Evolutionary conservation across 225 moss, liverwort and hornwort species (phyloP).

Genomic region (Straminergon stramineum): DNA sequence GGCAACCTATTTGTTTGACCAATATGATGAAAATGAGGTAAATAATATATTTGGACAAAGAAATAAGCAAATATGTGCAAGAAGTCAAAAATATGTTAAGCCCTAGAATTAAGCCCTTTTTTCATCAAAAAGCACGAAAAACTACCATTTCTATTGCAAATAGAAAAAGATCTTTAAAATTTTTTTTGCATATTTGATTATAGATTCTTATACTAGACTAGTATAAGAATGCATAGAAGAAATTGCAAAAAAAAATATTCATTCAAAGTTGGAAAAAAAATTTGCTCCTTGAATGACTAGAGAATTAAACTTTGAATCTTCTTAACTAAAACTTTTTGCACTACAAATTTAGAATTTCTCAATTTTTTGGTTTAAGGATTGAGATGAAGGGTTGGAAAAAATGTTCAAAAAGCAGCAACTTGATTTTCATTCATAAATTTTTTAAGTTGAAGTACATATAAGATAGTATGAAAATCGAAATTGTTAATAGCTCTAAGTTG

Average conservation of each 20-base stretch:
- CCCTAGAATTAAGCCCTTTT: rapidly evolving
- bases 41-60: neutral
- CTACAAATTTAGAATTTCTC: neutral
- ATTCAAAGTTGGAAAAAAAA: too few species aligned
- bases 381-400: too few species aligned
- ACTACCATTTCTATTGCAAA: neutral
- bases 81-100: neutral
- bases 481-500: too few species aligned
- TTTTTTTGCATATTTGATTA: neutral
- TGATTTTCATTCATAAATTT: too few species aligned
- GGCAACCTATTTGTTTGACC: neutral
- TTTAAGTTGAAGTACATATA: neutral
- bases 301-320: too few species aligned
- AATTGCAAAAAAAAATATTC: too few species aligned
- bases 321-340: too few species aligned
- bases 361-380: too few species aligned
- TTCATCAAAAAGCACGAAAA: neutral
- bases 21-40: neutral
- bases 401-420: too few species aligned
- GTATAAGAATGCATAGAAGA: neutral
- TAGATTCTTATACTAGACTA: neutral
- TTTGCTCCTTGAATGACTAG: rapidly evolving
- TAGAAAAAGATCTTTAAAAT: neutral
- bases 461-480: too few species aligned
- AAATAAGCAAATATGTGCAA: neutral